Evolutionary conservation across 73 alveolate genomes (phyloP).

Genomic region (Stentor roeselii): DNA sequence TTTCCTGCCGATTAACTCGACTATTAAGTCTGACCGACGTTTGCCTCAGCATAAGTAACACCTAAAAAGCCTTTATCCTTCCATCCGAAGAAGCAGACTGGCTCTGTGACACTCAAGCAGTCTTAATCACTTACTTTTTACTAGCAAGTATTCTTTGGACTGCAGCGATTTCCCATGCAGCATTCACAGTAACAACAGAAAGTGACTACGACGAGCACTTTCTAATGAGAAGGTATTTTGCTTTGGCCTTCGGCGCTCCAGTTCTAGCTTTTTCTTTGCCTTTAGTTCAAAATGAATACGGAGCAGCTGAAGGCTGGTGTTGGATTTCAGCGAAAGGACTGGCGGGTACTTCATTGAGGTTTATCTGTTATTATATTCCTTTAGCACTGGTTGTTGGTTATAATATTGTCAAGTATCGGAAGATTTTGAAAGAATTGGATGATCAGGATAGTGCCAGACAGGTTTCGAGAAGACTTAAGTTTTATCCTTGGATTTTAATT

Average conservation of each 20-base stretch:
- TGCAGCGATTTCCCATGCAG: not conserved
- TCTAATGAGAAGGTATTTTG: not conserved
- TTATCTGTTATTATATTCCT: not conserved
- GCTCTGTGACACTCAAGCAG: not conserved
- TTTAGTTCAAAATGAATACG: not conserved
- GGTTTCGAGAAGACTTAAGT: not conserved
- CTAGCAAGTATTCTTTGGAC: slow-evolving; percentile 1
- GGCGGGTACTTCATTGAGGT: not conserved
- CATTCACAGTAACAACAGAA: not conserved
- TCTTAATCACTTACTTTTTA: not conserved
- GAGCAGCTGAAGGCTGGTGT: slow-evolving; percentile 4
- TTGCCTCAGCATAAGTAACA: not conserved
- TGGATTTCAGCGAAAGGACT: not conserved
- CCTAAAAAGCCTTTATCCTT: not conserved
- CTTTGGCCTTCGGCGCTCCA: not conserved
- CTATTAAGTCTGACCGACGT: not conserved
- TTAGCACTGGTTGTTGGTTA: not conserved
- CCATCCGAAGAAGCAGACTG: not conserved
- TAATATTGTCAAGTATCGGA: not conserved
- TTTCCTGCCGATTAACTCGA: not conserved
- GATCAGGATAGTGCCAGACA: not conserved
- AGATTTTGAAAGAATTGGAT: not conserved
- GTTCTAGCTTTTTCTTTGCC: not conserved
- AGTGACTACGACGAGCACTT: not conserved
- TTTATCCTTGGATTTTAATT: not conserved